Base-by-base conservation (phyloP, 371 early-diverging fungal species). In the Coemansia linderi region DNA sequence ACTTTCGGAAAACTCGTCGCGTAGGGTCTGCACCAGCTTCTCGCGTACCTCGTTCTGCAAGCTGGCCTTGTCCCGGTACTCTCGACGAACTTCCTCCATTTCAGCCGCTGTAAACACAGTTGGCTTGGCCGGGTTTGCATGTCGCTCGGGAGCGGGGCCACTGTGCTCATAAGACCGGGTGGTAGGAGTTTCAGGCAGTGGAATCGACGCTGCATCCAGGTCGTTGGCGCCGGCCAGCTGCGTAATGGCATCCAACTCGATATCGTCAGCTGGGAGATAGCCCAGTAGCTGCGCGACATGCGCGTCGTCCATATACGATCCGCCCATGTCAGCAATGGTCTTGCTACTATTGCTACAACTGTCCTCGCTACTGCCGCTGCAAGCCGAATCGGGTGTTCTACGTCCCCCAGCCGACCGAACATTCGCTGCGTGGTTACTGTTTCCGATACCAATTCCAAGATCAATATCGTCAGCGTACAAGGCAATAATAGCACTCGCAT, bases 401-500 rank as follows among this genome's bases (percentile, higher is more conserved):
- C 31, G 54, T 13, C 54, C 54, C 54, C 54, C 54, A 29, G 22
- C 31, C 3, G 54, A 54, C 54, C 29, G 54, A 29, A 15, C 29
- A 2, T 54, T 54, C 15, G 22, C 54, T 13, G 15, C 29, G 29
- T 54, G 54, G 54, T 29, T 54, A 54, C 54, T 54, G 29, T 15
- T 54, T 7, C 29, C 13, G 29, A 29, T 15, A 5, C 31, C 54
- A n/a, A 43, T 4, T 13, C 43, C 43, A 13, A 54, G 31, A 29
- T 54, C 54, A 39, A n/a, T 17, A 17, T 17, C 38, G 54, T 33
- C 54, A 12, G 57, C 19, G n/a, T 72, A 72, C 38, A 72, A 48
- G 36, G 71, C 73, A 19, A 65, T 73, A 1, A 73, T 73, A 8
- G 72, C 65, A 17, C 56, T 48, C 7, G 72, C 43, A 4, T 48